A percentile compares a stretch with the other conserved stretches of the same genome.
Conservation (phyloP, 164 flowering plant species). For the Magnolia kwangsiensis region DNA sequence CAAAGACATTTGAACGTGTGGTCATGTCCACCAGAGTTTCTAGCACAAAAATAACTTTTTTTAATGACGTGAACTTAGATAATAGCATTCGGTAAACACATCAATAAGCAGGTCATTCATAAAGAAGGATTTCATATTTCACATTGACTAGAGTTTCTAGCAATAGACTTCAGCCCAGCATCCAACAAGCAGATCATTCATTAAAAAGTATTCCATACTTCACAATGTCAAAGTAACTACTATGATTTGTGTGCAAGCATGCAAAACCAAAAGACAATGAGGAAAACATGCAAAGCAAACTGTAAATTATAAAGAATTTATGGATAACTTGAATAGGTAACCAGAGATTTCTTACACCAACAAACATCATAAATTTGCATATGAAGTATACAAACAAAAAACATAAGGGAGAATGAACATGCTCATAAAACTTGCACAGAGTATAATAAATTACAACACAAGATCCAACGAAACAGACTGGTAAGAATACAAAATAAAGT, state of each 20-base stretch:
- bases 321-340: neutral
- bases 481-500: neutral
- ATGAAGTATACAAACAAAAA: neutral
- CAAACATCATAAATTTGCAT: neutral
- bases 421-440: neutral
- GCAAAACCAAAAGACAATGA: neutral
- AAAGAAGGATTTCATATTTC: neutral
- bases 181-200: conserved; percentile 3
- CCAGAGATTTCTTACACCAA: neutral
- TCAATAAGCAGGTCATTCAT: neutral
- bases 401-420: neutral
- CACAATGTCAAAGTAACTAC: neutral
- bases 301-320: neutral
- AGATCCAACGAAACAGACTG: neutral
- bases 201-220: neutral
- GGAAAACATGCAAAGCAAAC: conserved; percentile 1
- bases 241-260: neutral
- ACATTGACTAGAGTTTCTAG: too few species aligned
- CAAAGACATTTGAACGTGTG: neutral
- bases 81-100: neutral
- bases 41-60: neutral
- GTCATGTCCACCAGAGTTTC: neutral
- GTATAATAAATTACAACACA: neutral
- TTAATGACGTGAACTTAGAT: neutral
- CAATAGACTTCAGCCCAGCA: too few species aligned